Conservation (phyloP, 805 yeast species). For the Wickerhamomyces xylosicus region DNA sequence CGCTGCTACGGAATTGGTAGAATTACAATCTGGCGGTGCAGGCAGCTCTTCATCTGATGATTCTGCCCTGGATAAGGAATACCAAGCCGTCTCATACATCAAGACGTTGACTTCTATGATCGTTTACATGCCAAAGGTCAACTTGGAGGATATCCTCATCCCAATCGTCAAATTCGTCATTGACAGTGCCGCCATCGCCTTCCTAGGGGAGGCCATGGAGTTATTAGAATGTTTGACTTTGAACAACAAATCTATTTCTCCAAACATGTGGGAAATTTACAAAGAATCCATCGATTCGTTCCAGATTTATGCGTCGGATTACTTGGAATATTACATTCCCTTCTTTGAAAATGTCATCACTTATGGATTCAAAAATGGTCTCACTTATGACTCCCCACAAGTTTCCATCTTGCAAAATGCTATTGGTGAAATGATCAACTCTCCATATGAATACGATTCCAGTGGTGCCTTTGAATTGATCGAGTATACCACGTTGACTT, state of each 20-base stretch:
- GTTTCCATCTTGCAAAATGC: slow-evolving; percentile 10
- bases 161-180: slow-evolving; percentile 54
- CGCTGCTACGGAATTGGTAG: slow-evolving; percentile 46
- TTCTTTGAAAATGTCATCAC: slow-evolving; percentile 45
- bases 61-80: slow-evolving; percentile 46
- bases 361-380: slow-evolving; percentile 34
- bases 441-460: slow-evolving; percentile 21
- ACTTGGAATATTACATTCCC: slow-evolving; percentile 44
- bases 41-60: slow-evolving; percentile 12
- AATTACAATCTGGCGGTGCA: slow-evolving; percentile 16
- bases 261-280: slow-evolving; percentile 43
- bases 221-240: slow-evolving; percentile 45
- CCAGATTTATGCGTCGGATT: slow-evolving; percentile 50
- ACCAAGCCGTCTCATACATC: slow-evolving; percentile 57
- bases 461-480: slow-evolving; percentile 25
- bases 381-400: slow-evolving; percentile 10
- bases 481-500: slow-evolving; percentile 12
- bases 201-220: slow-evolving; percentile 55
- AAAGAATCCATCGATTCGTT: slow-evolving; percentile 40
- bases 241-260: slow-evolving; percentile 37
- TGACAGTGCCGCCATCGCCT: slow-evolving; percentile 46
- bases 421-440: slow-evolving; percentile 9
- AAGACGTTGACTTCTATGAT: slow-evolving; percentile 69
- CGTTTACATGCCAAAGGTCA: slow-evolving; percentile 50
- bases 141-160: slow-evolving; percentile 41